Percentiles rank a stretch among this genome's conserved stretches.
Conservation (phyloP, 306 rosid species). For the Argentina anserina region DNA sequence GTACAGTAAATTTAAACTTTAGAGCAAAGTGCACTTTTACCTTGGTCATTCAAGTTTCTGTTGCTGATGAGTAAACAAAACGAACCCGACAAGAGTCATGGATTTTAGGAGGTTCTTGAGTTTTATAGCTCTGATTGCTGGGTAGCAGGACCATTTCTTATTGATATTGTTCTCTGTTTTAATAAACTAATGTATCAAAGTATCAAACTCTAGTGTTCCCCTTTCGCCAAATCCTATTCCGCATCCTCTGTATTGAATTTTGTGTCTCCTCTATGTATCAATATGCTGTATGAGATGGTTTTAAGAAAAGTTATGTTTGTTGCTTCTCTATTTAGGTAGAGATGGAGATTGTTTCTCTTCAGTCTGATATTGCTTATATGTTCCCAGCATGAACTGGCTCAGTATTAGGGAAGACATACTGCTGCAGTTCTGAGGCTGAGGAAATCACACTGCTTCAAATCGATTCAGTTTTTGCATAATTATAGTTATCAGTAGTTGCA, state of each 20-base stretch:
- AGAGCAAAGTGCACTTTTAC: background rate
- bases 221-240: background rate
- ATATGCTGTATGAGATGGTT: background rate
- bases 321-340: constrained; percentile 9
- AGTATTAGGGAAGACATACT: background rate
- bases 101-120: background rate
- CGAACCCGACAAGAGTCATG: background rate
- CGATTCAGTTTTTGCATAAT: background rate
- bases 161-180: background rate
- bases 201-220: background rate
- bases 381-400: background rate
- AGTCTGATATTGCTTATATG: background rate
- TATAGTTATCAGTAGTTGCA: background rate
- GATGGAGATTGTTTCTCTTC: constrained; percentile 8
- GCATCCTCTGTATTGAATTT: background rate
- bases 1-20: background rate
- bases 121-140: background rate
- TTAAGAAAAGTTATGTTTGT: background rate
- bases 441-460: background rate
- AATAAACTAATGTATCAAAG: background rate
- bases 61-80: background rate
- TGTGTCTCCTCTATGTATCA: background rate
- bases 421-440: background rate
- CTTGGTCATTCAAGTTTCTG: background rate
- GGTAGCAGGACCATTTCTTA: background rate